Conservation (phyloP, 2,329 filamentous ascomycete genomes). For the Microcera coccophila region DNA sequence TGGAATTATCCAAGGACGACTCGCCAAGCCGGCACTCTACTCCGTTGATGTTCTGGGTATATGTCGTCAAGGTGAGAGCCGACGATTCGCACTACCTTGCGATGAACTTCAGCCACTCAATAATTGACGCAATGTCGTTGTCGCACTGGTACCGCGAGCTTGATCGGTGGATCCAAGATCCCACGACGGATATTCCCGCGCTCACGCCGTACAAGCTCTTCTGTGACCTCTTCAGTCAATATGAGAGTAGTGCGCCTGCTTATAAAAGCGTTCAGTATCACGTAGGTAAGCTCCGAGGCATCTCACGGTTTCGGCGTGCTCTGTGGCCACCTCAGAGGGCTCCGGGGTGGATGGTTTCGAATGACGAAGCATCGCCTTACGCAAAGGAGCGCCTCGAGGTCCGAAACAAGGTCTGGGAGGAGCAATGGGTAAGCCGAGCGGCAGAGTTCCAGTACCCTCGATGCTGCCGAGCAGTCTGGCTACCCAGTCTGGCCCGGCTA, state of each 20-base stretch:
- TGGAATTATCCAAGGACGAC: slow-evolving; percentile 17
- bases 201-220: slow-evolving; percentile 31
- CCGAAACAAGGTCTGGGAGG: slow-evolving; percentile 28
- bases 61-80: slow-evolving; percentile 20
- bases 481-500: slow-evolving; percentile 25
- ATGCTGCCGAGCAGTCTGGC: slow-evolving; percentile 26
- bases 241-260: slow-evolving; percentile 28
- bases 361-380: slow-evolving; percentile 22
- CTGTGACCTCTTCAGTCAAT: slow-evolving; percentile 30
- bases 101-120: slow-evolving; percentile 34
- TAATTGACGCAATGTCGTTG: slow-evolving; percentile 34
- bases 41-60: slow-evolving; percentile 30
- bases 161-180: slow-evolving; percentile 26
- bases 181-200: slow-evolving; percentile 12
- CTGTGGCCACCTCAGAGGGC: slow-evolving; percentile 33
- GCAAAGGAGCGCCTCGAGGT: slow-evolving; percentile 16
- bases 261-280: slow-evolving; percentile 29
- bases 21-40: slow-evolving; percentile 14
- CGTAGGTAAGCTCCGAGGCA: slow-evolving; percentile 31
- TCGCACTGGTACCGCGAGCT: slow-evolving; percentile 33
- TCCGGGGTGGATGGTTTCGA: slow-evolving; percentile 33
- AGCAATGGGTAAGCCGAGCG: slow-evolving; percentile 24
- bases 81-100: slow-evolving; percentile 20
- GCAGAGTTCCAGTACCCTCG: slow-evolving; percentile 30
- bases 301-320: slow-evolving; percentile 30